phyloP scores from a whole-genome alignment of 805 yeast genomes.

The Nakazawaea pomicola region DNA sequence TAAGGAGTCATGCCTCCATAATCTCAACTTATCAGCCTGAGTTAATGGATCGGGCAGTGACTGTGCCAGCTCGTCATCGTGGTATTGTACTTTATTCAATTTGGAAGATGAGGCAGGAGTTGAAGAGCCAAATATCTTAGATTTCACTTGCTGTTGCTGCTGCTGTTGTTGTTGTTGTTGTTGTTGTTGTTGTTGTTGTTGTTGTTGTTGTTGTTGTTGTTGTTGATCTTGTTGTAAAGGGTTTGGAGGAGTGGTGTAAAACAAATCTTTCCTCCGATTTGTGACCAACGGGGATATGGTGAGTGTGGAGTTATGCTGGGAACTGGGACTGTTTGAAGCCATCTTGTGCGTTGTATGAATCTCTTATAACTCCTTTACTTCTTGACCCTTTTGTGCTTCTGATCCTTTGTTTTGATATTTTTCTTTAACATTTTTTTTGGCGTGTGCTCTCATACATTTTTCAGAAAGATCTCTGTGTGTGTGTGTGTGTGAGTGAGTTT shows the following conservation, averaged over 20 bases:
- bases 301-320: constrained; percentile 69
- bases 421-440: too few species aligned
- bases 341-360: neutral
- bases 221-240: constrained; percentile 7
- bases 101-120: constrained; percentile 21
- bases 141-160: constrained; percentile 14
- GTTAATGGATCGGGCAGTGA: constrained; percentile 38
- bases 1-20: constrained; percentile 92
- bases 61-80: constrained; percentile 13
- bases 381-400: constrained; percentile 1
- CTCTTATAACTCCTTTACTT: neutral
- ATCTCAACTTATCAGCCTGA: constrained; percentile 77
- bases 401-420: neutral
- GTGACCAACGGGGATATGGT: constrained; percentile 66
- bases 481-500: too few species aligned
- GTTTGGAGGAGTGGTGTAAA: constrained; percentile 30
- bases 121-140: constrained; percentile 7
- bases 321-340: constrained; percentile 17
- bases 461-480: too few species aligned
- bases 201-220: constrained; percentile 15
- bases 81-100: constrained; percentile 9
- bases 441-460: too few species aligned
- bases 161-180: constrained; percentile 16
- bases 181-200: constrained; percentile 14
- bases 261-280: constrained; percentile 25